phyloP scores from a whole-genome alignment of 2,329 filamentous ascomycete genomes.

The Ascochyta fabae region DNA sequence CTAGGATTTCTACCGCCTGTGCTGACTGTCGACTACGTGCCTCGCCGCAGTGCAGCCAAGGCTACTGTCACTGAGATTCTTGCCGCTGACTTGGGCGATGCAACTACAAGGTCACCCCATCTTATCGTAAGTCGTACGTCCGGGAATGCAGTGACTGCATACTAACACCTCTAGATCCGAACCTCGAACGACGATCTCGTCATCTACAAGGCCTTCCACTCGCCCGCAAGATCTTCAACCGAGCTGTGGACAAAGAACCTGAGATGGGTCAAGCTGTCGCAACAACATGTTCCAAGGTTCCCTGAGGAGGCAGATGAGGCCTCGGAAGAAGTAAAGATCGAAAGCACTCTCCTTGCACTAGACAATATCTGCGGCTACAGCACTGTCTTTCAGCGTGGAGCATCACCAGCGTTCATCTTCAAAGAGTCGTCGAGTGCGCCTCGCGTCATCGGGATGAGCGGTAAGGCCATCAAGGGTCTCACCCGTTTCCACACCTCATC shows the following conservation, averaged over 20 bases:
- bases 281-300: conserved; percentile 69
- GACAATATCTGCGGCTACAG: conserved; percentile 77
- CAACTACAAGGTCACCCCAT: conserved; percentile 73
- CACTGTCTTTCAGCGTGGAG: conserved; percentile 81
- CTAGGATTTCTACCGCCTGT: conserved; percentile 79
- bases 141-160: neutral
- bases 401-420: conserved; percentile 80
- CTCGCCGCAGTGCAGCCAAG: conserved; percentile 72
- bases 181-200: conserved; percentile 82
- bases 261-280: conserved; percentile 77
- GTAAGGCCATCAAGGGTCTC: conserved; percentile 71
- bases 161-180: conserved; percentile 64
- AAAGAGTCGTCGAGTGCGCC: conserved; percentile 81
- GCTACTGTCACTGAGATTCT: conserved; percentile 80
- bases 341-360: conserved; percentile 63
- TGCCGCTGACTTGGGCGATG: conserved; percentile 83
- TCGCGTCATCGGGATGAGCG: conserved; percentile 74
- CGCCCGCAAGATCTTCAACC: conserved; percentile 48
- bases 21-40: conserved; percentile 73
- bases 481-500: conserved; percentile 77
- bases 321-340: conserved; percentile 52
- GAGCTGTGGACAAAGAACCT: conserved; percentile 63
- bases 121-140: conserved; percentile 69
- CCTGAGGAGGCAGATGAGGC: conserved; percentile 58
- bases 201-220: conserved; percentile 81